Base-by-base conservation (phyloP, 805 yeast genomes). In the Torulaspora maleeae region DNA sequence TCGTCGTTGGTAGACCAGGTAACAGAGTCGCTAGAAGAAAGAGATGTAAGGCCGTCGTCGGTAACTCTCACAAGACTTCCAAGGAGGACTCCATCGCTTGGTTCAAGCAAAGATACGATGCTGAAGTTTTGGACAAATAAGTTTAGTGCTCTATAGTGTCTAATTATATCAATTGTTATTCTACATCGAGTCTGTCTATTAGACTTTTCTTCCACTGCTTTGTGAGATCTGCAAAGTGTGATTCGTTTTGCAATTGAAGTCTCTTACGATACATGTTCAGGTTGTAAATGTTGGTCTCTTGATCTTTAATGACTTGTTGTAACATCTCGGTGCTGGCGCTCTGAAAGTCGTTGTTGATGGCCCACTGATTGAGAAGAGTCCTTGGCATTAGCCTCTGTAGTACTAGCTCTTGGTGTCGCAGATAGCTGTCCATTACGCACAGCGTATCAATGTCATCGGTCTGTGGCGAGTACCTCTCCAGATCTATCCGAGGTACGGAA, bases 31-130 rank as follows among this genome's bases (percentile, higher is more conserved):
- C 98, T 70, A 91, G 98, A 83, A 86, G 93, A 85, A 93, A 93
- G 95, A 87, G 95, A 80, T 78, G 86, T 72, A 79, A 82, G 72
- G 78, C 88, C 68, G 77, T 75, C 65, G 79, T 93, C 65, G 99
- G 99, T 78, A 82, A 85, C 83, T 68, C 79, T 69, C 99, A 93
- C 86, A 80, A 80, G 75, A 85, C 95, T 72, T 74, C 76, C 74
- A 87, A 84, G 79, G 95, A 86, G 71, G 98, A 91, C 76, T 72
- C 97, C 76, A 86, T 93, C 74, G 76, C 79, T 73, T 93, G 99
- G 99, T 93, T 93, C 93, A 93, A 93, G 85, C 93, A 89, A 76
- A 93, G 86, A 82, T 93, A 91, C 83, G 99, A 93, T 77, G 99
- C 99, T 73, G 95, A 89, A 68, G 99, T 93, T 69, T 77, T 85